Evolutionary conservation across 1,139 yeast species (phyloP), one percentile per base, ranked within the genome.

Genomic region (Geotrichum phurueaensis): DNA sequence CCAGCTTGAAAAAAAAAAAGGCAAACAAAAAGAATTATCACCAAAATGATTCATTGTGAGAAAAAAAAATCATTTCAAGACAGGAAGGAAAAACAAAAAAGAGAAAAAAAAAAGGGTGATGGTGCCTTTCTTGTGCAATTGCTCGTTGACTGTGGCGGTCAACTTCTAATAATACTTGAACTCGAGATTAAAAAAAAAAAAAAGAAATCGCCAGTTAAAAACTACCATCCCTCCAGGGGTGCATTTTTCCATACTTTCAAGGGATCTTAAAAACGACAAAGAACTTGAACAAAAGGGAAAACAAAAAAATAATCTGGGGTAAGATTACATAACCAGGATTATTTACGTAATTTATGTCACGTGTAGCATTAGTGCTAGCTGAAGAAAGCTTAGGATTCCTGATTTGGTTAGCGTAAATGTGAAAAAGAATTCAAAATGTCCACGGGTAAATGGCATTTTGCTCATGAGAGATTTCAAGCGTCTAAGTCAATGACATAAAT

Each of bases 291-390:
- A 12, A 15, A 33, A 33, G 39, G 4, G 39, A 33, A 12, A 13
- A 33, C 39, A 33, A 3, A 10, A 33, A 33, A 33, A 33, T 33
- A 33, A 33, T 33, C 39, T 58, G 63, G 48, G 69, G 66, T 49
- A 62, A 65, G 2, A 89, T 66, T 66, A 56, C 55, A 27, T 43
- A 56, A 51, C 36, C 25, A 5, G 23, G 39, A 33, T 18, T 7
- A 33, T 25, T 56, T 51, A 56, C 55, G 20, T 51, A 55, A 55
- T 23, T 7, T 12, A 6, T 33, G 13, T 39, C 59, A 56, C 47
- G 55, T 51, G 54, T 50, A n/a, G 13, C 13, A 5, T 15, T 5
- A 15, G 10, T 10, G 33, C 33, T 31, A 33, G 9, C 39, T 15
- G n/a, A 31, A 31, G 33, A 6, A 10, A 12, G 39, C n/a, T 33